Base-by-base conservation (phyloP, 768 basidiomycete species). In the Russula ochroleuca region DNA sequence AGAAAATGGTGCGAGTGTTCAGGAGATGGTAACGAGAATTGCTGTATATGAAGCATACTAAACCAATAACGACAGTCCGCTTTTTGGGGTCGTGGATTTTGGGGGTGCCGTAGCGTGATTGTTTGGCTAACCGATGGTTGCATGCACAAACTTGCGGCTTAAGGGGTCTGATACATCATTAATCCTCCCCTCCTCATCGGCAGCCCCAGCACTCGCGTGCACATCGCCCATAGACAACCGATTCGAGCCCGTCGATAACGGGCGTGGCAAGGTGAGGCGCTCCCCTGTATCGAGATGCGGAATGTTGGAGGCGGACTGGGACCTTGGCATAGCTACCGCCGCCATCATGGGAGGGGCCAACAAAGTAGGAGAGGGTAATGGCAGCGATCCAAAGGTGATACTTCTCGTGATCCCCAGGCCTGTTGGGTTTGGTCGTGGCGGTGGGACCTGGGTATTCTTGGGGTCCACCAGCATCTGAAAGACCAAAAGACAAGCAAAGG, bases 401-500 rank as follows among this genome's bases (percentile, higher is more conserved):
- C 58, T 47, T 43, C 37, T 43, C 21, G 31, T 49, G 17, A 52
- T 33, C 13, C 52, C 31, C 3, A 64, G 54, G 31, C 35, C 15
- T 6, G 45, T 15, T 51, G 53, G 25, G 14, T 63, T 60, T 23
- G 23, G 47, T 45, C 67, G 57, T 28, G 67, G 68, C 9, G 65
- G 15, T 35, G 74, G 75, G 7, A 68, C 51, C 47, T 68, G 66
- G 23, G 81, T 80, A 14, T 75, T 73, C 23, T 73, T 72, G 0
- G 85, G 86, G 58, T 87, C 85, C 14, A 90, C 73, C 43, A 93
- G 79, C 69, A 83, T 77, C 69, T 93, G 90, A 35, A 92, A 76
- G 14, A 79, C 83, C 47, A 88, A 83, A 33, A 93, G 80, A 56
- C 77, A 75, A 78, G 88, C 77, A 69, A 88, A 83, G 4, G 91